phyloP scores from a whole-genome alignment of 345 rosid genomes.

The Hibiscus syriacus region DNA sequence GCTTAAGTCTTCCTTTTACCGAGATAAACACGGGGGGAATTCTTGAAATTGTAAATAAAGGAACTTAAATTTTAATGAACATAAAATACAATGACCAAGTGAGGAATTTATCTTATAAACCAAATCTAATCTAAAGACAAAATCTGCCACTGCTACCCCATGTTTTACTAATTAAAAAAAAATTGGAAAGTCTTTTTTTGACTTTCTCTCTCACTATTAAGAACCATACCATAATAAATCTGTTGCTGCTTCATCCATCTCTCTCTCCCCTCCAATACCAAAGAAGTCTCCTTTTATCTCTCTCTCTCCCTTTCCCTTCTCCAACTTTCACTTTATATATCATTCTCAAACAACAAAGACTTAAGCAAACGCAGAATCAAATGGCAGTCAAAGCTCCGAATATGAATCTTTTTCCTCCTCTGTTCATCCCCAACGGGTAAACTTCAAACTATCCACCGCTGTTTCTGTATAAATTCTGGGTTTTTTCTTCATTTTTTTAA shows the following conservation, averaged over 20 bases:
- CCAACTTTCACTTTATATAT: neutral
- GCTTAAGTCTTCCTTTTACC: neutral
- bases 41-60: neutral
- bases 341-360: neutral
- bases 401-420: conserved; percentile 38
- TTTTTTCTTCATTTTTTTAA: neutral
- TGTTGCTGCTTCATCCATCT: conserved; percentile 6
- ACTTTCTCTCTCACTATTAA: conserved; percentile 28
- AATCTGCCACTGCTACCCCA: conserved; percentile 12
- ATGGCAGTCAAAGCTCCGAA: conserved; percentile 59
- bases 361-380: neutral
- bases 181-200: conserved; percentile 20
- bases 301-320: neutral
- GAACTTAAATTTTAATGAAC: neutral
- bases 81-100: neutral
- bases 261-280: conserved; percentile 11
- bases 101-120: conserved; percentile 1
- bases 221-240: conserved; percentile 23
- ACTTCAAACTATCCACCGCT: neutral
- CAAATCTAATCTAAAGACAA: conserved; percentile 14
- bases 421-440: conserved; percentile 32
- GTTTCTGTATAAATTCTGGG: neutral
- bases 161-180: conserved; percentile 5
- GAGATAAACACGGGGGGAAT: neutral
- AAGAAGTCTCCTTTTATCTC: conserved; percentile 11